Conservation (phyloP, 768 basidiomycete genomes). For the Boletus vinaceobasis region DNA sequence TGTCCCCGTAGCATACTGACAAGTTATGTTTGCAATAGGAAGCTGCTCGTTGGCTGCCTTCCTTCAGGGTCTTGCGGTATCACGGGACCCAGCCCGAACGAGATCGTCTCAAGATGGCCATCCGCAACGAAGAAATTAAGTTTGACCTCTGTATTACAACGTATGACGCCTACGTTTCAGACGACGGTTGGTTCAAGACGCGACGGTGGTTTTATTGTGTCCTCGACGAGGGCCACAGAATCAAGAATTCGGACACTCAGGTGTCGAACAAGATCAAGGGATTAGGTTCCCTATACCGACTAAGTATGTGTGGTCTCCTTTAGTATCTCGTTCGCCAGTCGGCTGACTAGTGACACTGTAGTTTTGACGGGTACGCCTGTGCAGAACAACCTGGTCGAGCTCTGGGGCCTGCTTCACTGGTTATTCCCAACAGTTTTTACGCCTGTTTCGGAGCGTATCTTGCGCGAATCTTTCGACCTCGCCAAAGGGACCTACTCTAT, state of each 20-base stretch:
- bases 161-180: slow-evolving; percentile 60
- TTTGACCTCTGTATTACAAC: slow-evolving; percentile 62
- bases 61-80: slow-evolving; percentile 53
- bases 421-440: slow-evolving; percentile 56
- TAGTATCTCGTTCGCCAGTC: neutral
- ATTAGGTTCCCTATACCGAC: slow-evolving; percentile 52
- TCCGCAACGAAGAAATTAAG: slow-evolving; percentile 34
- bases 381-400: slow-evolving; percentile 60
- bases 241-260: slow-evolving; percentile 64
- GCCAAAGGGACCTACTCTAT: slow-evolving; percentile 48
- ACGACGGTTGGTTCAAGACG: slow-evolving; percentile 59
- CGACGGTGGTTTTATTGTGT: slow-evolving; percentile 57
- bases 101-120: slow-evolving; percentile 45
- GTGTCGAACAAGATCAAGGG: slow-evolving; percentile 52
- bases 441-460: slow-evolving; percentile 41
- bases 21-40: slow-evolving; percentile 34
- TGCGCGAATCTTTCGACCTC: slow-evolving; percentile 55
- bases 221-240: slow-evolving; percentile 66
- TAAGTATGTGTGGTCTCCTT: slow-evolving; percentile 37
- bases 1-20: neutral
- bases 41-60: slow-evolving; percentile 52
- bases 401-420: slow-evolving; percentile 56
- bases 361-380: slow-evolving; percentile 75
- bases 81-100: slow-evolving; percentile 58
- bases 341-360: slow-evolving; percentile 14